A percentile compares a stretch with the other conserved stretches of the same genome.
Evolutionary conservation across 2,329 filamentous ascomycete genomes (phyloP).

Genomic region (Phialemonium atrogriseum): DNA sequence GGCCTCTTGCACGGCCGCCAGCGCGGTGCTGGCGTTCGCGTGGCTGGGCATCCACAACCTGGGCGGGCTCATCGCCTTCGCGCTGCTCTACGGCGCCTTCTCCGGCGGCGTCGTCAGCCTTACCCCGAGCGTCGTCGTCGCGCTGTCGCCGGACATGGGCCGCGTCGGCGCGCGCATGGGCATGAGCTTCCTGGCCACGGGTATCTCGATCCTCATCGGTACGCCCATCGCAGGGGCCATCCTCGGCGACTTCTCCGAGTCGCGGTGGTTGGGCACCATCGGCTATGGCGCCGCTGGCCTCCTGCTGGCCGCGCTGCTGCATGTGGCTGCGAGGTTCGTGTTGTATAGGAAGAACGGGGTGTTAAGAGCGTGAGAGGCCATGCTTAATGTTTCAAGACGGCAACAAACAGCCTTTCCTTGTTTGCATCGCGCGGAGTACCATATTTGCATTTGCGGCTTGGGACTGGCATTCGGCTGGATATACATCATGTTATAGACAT

Average conservation of each 20-base stretch:
- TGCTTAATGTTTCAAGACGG: too few species aligned
- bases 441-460: too few species aligned
- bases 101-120: conserved; percentile 35
- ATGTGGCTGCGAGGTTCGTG: conserved; percentile 12
- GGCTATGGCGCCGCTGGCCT: conserved; percentile 22
- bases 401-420: too few species aligned
- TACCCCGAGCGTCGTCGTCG: conserved; percentile 30
- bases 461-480: too few species aligned
- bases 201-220: conserved; percentile 42
- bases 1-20: conserved; percentile 21
- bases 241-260: conserved; percentile 18
- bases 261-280: conserved; percentile 23
- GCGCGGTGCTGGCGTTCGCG: conserved; percentile 27
- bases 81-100: conserved; percentile 35
- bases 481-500: too few species aligned
- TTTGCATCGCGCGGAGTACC: too few species aligned
- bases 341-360: conserved; percentile 14
- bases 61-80: conserved; percentile 29
- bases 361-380: conserved; percentile 13
- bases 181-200: conserved; percentile 25
- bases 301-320: conserved; percentile 15
- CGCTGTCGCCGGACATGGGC: conserved; percentile 26
- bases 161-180: conserved; percentile 32
- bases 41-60: conserved; percentile 29
- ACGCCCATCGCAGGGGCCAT: conserved; percentile 43